Base-by-base conservation (phyloP, 2,329 filamentous ascomycete genomes). In the Penicillium sp. region DNA sequence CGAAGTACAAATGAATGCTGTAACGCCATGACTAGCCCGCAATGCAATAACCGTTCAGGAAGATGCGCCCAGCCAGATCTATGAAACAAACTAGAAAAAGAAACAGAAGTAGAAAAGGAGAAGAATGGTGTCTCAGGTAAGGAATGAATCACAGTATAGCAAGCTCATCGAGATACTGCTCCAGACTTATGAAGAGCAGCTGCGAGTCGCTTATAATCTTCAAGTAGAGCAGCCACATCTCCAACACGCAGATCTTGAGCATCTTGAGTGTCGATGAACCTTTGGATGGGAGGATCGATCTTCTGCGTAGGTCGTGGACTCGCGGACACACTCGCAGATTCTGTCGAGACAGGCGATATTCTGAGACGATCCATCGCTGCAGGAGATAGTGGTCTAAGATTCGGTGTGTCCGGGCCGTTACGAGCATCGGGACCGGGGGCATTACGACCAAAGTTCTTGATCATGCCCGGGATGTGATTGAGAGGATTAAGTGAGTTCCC, bases 401-500 rank as follows among this genome's bases (percentile, higher is more conserved):
- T 33, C 14, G 49, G 49, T 19, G 46, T 50, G 4, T 42, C 48
- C 3, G 24, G 24, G 4, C 33, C 37, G n/a, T 10, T 13, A 13
- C 67, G 81, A 9, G 79, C 74, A 21, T 79, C 74, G 22, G 79
- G 68, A 3, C 79, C 74, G 22, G 79, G 68, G 2, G 69, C 59
- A 39, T 63, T 72, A 46, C 77, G 75, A 26, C 90, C 90, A 66
- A 96, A 93, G 1, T 87, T 87, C 55, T 89, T 86, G 64, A 96
- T 88, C 70, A 95, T 91, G 33, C 87, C 82, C 9, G 89, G 86
- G 51, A 96, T 84, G 51, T 91, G 85, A 45, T 87, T 90, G 71
- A 96, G 87, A 3, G 91, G 91, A 67, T 96, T 96, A 33, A 96
- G 79, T 1, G 88, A 88, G 71, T 84, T 95, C 37, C 91, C 88